phyloP scores from a whole-genome alignment of 495 filamentous ascomycete genomes.

The Aspergillus nidulans region DNA sequence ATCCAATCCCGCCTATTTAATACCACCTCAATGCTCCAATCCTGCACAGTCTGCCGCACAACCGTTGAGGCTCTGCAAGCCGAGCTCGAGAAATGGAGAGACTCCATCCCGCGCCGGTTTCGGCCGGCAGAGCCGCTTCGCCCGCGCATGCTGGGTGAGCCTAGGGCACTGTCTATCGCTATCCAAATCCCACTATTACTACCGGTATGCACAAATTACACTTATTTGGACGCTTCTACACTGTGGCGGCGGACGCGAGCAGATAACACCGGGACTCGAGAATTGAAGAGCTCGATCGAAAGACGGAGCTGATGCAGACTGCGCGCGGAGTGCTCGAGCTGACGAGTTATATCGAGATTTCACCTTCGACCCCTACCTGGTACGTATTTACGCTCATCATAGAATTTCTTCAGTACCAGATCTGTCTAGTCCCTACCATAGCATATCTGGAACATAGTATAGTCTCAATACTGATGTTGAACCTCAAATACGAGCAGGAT shows the following conservation, averaged over 20 bases:
- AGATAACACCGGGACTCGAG: too few species aligned
- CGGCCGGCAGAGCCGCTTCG: constrained; percentile 12
- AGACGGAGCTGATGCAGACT: constrained; percentile 15
- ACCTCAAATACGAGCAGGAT: not conserved
- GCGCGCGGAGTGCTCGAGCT: constrained; percentile 17
- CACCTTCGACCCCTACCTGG: constrained; percentile 17
- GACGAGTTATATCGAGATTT: constrained; percentile 20
- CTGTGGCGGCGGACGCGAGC: not conserved
- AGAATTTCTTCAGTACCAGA: too few species aligned
- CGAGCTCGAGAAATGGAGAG: constrained; percentile 17
- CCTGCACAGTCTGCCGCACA: not conserved
- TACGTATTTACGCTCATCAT: too few species aligned
- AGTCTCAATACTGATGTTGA: too few species aligned
- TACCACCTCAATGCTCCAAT: constrained; percentile 10
- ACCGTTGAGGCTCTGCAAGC: constrained; percentile 3
- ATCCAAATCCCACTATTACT: constrained; percentile 17
- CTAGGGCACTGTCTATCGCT: constrained; percentile 7
- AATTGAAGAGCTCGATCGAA: constrained; percentile 10
- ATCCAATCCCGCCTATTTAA: constrained; percentile 12
- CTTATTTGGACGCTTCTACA: constrained; percentile 18
- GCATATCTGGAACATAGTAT: too few species aligned
- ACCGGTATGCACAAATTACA: constrained; percentile 16
- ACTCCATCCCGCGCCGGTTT: constrained; percentile 12
- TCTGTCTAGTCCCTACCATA: too few species aligned
- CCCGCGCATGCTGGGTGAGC: constrained; percentile 9